Conservation (phyloP, 495 filamentous ascomycete genomes). For the Geopyxis carbonaria region DNA sequence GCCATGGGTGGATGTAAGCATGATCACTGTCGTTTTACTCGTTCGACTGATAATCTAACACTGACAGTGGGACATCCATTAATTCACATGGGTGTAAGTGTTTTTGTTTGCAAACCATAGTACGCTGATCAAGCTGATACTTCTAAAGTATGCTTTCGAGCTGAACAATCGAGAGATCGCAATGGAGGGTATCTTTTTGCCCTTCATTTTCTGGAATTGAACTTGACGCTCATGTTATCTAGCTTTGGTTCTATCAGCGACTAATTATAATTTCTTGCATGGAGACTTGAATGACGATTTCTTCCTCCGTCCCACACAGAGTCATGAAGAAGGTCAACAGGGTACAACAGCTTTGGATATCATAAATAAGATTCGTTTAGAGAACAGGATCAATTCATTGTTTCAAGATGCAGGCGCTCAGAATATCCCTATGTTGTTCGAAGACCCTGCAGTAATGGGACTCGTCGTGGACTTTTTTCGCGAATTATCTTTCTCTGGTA, state of each 20-base stretch:
- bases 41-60: constrained; percentile 1
- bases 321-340: neutral
- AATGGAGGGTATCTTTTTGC: constrained; percentile 44
- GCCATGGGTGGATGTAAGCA: constrained; percentile 60
- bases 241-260: constrained; percentile 44
- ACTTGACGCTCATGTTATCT: neutral
- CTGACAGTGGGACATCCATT: constrained; percentile 62
- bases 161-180: constrained; percentile 58
- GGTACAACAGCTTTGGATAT: constrained; percentile 6
- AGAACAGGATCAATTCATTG: constrained; percentile 40
- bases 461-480: too few relatives aligned
- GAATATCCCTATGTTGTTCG: constrained; percentile 51
- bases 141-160: constrained; percentile 53
- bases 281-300: constrained; percentile 55
- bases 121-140: constrained; percentile 5
- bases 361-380: constrained; percentile 31
- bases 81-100: constrained; percentile 52
- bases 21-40: neutral
- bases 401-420: constrained; percentile 40
- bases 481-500: too few relatives aligned
- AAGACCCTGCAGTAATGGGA: constrained; percentile 49
- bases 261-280: constrained; percentile 58
- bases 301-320: constrained; percentile 8
- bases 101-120: constrained; percentile 6
- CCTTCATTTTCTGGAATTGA: neutral